Conservation (phyloP, 257 asterid species). For the Nicotiana undulata region DNA sequence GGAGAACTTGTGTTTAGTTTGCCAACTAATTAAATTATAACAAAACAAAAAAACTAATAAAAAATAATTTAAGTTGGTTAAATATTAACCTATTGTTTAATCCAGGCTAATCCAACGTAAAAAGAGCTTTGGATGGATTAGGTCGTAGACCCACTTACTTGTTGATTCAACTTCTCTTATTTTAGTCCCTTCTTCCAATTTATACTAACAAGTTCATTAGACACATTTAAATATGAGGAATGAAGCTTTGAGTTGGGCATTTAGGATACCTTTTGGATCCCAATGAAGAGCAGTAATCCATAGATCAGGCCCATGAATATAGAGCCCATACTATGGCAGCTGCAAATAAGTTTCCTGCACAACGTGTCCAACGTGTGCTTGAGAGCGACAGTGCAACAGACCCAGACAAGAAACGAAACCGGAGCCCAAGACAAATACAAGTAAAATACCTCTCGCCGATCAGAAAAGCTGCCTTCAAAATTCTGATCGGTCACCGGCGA, state of each 20-base stretch:
- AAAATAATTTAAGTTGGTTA: not conserved
- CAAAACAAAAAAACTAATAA: not conserved
- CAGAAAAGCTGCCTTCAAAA: not conserved
- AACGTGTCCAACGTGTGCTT: slow-evolving; percentile 7
- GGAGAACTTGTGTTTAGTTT: not conserved
- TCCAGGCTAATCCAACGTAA: not conserved
- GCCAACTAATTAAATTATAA: not conserved
- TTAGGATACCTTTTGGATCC: not conserved
- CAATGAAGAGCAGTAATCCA: not conserved
- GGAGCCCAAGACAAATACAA: not conserved
- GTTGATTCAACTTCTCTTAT: not conserved
- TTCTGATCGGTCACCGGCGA: not conserved
- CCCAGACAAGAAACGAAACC: not conserved
- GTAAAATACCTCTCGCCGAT: not conserved
- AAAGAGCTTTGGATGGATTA: not conserved
- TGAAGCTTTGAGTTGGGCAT: not conserved
- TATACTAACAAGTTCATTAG: too few relatives aligned
- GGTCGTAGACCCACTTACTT: not conserved
- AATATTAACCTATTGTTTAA: not conserved
- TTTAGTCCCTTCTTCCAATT: not conserved
- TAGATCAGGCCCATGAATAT: not conserved
- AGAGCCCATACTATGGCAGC: not conserved
- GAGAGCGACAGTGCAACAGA: not conserved
- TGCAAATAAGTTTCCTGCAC: not conserved
- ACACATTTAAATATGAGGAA: too few relatives aligned